A percentile compares a stretch with the other conserved stretches of the same genome.
Evolutionary conservation across 2,329 filamentous ascomycete genomes (phyloP).

Genomic region (Davidsoniella australis): DNA sequence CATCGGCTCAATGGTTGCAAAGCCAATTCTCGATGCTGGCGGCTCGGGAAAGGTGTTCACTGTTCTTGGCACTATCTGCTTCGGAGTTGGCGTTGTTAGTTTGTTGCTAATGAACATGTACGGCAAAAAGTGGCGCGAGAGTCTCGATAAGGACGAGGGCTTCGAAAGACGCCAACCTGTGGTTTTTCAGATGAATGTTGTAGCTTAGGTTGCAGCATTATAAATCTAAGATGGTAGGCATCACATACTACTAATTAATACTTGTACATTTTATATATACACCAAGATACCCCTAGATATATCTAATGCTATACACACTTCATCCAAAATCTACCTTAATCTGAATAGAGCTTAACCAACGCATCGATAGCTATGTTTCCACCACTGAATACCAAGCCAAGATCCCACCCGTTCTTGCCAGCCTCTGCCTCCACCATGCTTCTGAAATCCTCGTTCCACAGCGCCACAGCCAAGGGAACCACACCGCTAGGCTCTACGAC

Average conservation of each 20-base stretch:
- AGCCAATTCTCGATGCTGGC: slow-evolving; percentile 53
- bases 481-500: slow-evolving; percentile 78
- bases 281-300: not conserved
- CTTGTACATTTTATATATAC: not conserved
- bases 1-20: slow-evolving; percentile 49
- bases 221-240: not conserved
- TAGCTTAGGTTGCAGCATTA: not conserved
- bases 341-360: slow-evolving; percentile 32
- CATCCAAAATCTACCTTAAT: not conserved
- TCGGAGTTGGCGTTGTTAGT: slow-evolving; percentile 37
- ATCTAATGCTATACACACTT: not conserved
- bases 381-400: slow-evolving; percentile 42
- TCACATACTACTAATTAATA: not conserved
- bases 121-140: slow-evolving; percentile 43
- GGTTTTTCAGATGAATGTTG: not conserved
- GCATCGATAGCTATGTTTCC: slow-evolving; percentile 41
- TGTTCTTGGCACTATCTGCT: slow-evolving; percentile 31
- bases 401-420: slow-evolving; percentile 56
- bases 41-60: slow-evolving; percentile 67
- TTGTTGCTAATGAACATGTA: slow-evolving; percentile 45
- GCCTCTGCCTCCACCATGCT: slow-evolving; percentile 50
- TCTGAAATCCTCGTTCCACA: slow-evolving; percentile 78
- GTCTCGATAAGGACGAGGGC: slow-evolving; percentile 35
- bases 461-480: slow-evolving; percentile 64
- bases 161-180: slow-evolving; percentile 5